These are phyloP conservation scores for Leucaena leucocephala DNA, from an alignment of 306 rosid species.

Conservation along the genomic window DNA sequence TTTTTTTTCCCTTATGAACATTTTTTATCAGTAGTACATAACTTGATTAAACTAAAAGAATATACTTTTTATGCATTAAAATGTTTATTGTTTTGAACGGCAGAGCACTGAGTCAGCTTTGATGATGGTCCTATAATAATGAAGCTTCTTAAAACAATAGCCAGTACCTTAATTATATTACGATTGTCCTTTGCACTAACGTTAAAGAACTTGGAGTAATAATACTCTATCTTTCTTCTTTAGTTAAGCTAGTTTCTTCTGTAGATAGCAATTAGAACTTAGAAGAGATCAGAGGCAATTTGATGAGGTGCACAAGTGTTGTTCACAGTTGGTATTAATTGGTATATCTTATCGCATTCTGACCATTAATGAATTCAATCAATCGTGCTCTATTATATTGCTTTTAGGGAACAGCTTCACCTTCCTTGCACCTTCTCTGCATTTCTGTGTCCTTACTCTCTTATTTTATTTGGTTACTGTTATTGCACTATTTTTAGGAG, in stretches of 20 bases:
- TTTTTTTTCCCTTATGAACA: no score
- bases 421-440: slow-evolving; percentile 28
- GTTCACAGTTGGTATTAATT: neutral
- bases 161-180: neutral
- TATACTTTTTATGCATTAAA: neutral
- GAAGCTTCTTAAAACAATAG: neutral
- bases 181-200: neutral
- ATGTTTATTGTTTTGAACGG: neutral
- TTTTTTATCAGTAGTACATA: neutral
- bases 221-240: neutral
- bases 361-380: neutral
- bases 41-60: neutral
- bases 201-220: neutral
- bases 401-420: slow-evolving; percentile 36
- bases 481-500: neutral
- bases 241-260: no score
- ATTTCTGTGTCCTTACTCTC: neutral
- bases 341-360: slow-evolving; percentile 2
- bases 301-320: slow-evolving; percentile 12
- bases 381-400: neutral
- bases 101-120: neutral
- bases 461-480: neutral
- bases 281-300: neutral
- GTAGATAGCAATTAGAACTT: neutral
- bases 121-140: neutral